Base-by-base conservation (phyloP, 1,284 basidiomycete species). In the Microbotryum saponariae region DNA sequence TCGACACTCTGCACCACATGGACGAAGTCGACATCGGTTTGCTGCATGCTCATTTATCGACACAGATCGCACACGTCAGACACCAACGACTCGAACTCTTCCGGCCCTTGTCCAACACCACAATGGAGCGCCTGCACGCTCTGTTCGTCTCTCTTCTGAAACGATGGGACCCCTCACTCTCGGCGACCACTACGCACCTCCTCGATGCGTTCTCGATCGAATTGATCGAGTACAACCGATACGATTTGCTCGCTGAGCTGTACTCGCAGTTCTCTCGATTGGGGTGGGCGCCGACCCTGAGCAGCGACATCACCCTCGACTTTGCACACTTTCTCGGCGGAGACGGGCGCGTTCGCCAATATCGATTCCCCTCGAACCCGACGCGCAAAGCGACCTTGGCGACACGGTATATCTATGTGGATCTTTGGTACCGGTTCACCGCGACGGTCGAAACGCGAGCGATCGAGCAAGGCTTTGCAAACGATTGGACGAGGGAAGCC, bases 331-430 rank as follows among this genome's bases (percentile, higher is more conserved):
- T 18, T 8, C 21, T n/a, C 21, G 16, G 52, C 10, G 37, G 31
- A n/a, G 20, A 23, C 23, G 37, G 20, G 27, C n/a, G 5, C 23
- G 14, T 6, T 23, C 25, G 37, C n/a, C 16, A 23, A 54, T 33
- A 14, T 54, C n/a, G 52, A 18, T 23, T 25, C 20, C 9, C 33
- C 6, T 31, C 48, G 16, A n/a, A 9, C 51, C 45, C 44, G 23
- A n/a, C 10, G 47, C 7, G 53, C 89, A 2, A 88, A 75, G 6
- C 88, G 76, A 0, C 87, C 60, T 84, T 83, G 6, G 82, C 75
- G 8, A 54, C 57, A 4, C 58, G 47, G 8, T 27, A 8, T 18
- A 49, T 58, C n/a, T 46, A 51, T n/a, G 51, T 65, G n/a, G 58
- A 51, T 23, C 29, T 58, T 10, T 65, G 60, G 60, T 31, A 62